Percentiles rank a stretch among this genome's conserved stretches.
phyloP scores from a whole-genome alignment of 2,329 filamentous ascomycete genomes.

The Mycogone perniciosa region DNA sequence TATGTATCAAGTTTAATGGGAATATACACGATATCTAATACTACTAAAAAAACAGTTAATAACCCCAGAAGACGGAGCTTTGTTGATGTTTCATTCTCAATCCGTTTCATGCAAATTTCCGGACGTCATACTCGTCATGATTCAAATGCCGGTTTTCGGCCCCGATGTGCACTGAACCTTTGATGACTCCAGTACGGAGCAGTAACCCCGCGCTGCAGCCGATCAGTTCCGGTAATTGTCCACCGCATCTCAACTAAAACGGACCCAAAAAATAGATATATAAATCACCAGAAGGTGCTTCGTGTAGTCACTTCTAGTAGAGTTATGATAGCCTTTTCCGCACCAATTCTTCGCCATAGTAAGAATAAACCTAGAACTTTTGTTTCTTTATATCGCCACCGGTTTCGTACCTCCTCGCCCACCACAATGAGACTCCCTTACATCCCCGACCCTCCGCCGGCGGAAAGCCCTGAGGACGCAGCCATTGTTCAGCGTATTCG shows the following conservation, averaged over 20 bases:
- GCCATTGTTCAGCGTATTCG: constrained; percentile 58
- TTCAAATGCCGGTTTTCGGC: constrained; percentile 10
- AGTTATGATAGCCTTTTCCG: no score
- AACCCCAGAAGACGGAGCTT: no score
- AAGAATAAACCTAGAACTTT: not conserved
- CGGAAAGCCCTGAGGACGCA: constrained; percentile 39
- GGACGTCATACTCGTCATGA: not conserved
- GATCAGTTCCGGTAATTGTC: not conserved
- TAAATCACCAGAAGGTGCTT: no score
- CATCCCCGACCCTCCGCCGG: constrained; percentile 45
- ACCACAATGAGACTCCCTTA: constrained; percentile 60
- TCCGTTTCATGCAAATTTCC: no score
- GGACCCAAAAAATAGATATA: no score
- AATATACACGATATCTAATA: no score
- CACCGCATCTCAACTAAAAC: not conserved
- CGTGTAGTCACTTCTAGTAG: no score
- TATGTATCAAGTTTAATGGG: no score
- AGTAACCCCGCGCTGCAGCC: constrained; percentile 6
- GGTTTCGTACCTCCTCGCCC: no score
- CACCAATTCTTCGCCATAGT: not conserved
- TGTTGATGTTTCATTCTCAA: no score
- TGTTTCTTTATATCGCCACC: constrained; percentile 11
- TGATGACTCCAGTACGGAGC: not conserved
- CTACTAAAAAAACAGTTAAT: no score
- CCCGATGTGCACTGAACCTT: constrained; percentile 8